Evolutionary conservation across 192 early-diverging fungal genomes (phyloP), one percentile per base, ranked within the genome.

Genomic region (Mortierella alpina): DNA sequence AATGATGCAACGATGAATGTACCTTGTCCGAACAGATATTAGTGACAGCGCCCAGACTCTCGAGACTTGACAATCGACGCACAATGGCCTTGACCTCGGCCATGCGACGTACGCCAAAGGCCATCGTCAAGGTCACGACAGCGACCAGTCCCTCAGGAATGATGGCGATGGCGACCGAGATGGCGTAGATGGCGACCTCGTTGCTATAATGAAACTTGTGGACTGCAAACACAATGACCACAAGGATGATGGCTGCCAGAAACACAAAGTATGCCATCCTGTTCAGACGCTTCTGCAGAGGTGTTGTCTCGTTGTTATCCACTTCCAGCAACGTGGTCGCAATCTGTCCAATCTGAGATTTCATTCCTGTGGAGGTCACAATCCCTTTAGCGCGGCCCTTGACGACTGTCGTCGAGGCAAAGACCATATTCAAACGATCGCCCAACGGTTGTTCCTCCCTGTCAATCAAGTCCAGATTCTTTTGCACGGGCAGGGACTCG

Each of bases 91-190:
- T 91, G 53, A 90, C 86, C 58, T 88, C 87, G 23, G 97, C 94
- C 95, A 98, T 94, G 14, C 92, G 69, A 31, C 84, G 82, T 20
- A 98, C 97, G 75, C 96, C 96, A 66, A 97, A 84, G 14, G 95
- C 95, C 92, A 96, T 96, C 52, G 96, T 96, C 66, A 98, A 85
- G 4, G 97, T 98, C 14, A 80, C 96, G 40, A 98, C 96, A 31
- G 96, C 96, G 53, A 98, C 91, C 17, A 97, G 87, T 66, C 96
- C 97, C 79, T 97, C 96, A 49, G 97, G 97, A 77, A 98, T 96
- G 45, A 97, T 93, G 12, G 95, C 93, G 72, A 98, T 96, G 14
- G 93, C 93, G 51, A 97, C 86, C 45, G 92, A 91, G 49, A 98
- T 91, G 23, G 94, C 97, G 70, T 93, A 93, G 23, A 93, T 77